Evolutionary conservation across 1,284 basidiomycete species (phyloP), one percentile per base, ranked within the genome.

Genomic region (Mycena citricolor): DNA sequence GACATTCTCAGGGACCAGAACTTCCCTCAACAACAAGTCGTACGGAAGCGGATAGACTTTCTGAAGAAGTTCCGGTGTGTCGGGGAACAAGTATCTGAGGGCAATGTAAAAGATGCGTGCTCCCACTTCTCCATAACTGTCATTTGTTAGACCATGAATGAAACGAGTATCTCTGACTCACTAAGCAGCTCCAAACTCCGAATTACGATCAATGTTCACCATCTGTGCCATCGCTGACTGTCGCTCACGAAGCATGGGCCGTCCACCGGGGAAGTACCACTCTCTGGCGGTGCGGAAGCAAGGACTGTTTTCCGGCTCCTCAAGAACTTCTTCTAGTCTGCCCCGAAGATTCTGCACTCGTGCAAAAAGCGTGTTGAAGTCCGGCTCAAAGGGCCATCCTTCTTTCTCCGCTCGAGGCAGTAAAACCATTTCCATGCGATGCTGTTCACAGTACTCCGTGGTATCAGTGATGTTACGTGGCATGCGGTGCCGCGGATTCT

Each of bases 91-190:
- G 38, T 44, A 49, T 1, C 26, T 26, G 3, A 49, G 12, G 2
- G 42, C 22, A 1, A 7, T 0, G 1, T 31, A 17, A 13, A 44
- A 26, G 1, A 49, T 22, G 19, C 41, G 20, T 11, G 26, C 40
- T 0, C 42, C 47, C 7, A 19, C 21, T 20, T 49, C 47, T 13
- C 47, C 47, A 11, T 49, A 49, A 17, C 47, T 49, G 20, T 6
- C 8, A 20, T 10, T 14, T 2, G 13, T 39, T 17, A 36, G 17
- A 7, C 20, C 23, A 16, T 21, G 10, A 19, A 13, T n/a, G n/a
- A 3, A 10, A 24, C 4, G 2, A 14, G 23, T 10, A 11, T 2
- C 31, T 13, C 2, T 2, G n/a, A 39, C 47, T 10, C 14, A 49
- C 47, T 49, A 49, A 14, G 33, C 46, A 1, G 31, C 21, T n/a